phyloP scores from a whole-genome alignment of 495 filamentous ascomycete species.

The Trichoderma reesei region DNA sequence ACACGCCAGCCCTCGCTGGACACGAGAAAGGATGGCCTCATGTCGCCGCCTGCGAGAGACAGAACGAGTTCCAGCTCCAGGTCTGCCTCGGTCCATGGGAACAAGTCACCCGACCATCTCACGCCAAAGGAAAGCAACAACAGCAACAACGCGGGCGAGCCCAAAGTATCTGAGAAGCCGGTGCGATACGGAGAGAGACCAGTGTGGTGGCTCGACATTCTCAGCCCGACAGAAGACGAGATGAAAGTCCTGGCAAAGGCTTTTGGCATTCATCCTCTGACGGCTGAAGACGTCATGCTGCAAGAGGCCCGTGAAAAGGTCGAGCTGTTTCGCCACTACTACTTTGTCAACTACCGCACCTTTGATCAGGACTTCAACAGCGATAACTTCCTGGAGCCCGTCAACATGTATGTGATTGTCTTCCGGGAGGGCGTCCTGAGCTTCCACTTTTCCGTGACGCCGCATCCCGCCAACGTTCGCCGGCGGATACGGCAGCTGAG shows the following conservation, averaged over 20 bases:
- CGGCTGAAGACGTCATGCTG: slow-evolving; percentile 92
- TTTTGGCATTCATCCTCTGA: slow-evolving; percentile 90
- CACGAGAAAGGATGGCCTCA: slow-evolving; percentile 15
- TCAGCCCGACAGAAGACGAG: slow-evolving; percentile 82
- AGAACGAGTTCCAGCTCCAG: background rate
- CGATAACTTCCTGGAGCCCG: slow-evolving; percentile 82
- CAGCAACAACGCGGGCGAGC: slow-evolving; percentile 15
- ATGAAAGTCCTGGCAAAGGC: slow-evolving; percentile 87
- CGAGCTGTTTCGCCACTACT: slow-evolving; percentile 92
- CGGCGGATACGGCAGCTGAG: slow-evolving; percentile 85
- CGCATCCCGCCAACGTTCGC: slow-evolving; percentile 91
- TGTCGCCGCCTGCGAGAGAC: slow-evolving; percentile 2
- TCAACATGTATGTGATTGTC: slow-evolving; percentile 96
- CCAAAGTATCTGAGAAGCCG: slow-evolving; percentile 30
- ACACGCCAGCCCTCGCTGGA: slow-evolving; percentile 27
- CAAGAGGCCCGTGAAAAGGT: slow-evolving; percentile 97
- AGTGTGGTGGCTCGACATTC: slow-evolving; percentile 90
- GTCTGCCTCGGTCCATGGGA: background rate
- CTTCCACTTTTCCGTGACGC: slow-evolving; percentile 90
- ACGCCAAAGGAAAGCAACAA: slow-evolving; percentile 23
- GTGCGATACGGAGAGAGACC: slow-evolving; percentile 79
- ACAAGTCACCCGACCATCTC: slow-evolving; percentile 19
- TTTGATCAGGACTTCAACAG: slow-evolving; percentile 89
- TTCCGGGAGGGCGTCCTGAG: slow-evolving; percentile 92
- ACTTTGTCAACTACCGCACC: slow-evolving; percentile 94